Conservation (phyloP, 2,329 filamentous ascomycete species). For the Epichloe aotearoae region DNA sequence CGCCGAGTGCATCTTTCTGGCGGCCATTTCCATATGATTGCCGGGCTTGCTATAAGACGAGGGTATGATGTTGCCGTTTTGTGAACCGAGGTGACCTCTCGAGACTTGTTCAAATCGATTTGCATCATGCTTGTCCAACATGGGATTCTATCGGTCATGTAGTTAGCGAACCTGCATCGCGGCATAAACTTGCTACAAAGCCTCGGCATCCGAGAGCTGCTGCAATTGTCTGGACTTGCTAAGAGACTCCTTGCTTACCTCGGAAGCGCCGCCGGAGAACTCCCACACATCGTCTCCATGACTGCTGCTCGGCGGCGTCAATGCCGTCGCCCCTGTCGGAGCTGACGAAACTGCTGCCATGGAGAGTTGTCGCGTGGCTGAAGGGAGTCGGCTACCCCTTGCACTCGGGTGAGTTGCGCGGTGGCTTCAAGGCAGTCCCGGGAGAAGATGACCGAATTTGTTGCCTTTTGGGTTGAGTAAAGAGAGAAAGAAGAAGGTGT, state of each 20-base stretch:
- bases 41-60: constrained; percentile 9
- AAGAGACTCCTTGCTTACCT: constrained; percentile 21
- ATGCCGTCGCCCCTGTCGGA: constrained; percentile 31
- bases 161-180: neutral
- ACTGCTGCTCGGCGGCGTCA: constrained; percentile 36
- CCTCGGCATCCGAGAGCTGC: neutral
- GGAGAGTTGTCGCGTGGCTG: constrained; percentile 9
- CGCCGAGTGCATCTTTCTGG: constrained; percentile 23
- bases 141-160: constrained; percentile 4
- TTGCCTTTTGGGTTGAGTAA: neutral
- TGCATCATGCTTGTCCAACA: constrained; percentile 6
- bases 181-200: neutral
- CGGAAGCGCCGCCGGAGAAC: constrained; percentile 18
- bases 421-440: neutral
- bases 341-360: constrained; percentile 43
- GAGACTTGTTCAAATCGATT: constrained; percentile 7
- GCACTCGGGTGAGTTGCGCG: neutral
- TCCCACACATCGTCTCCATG: constrained; percentile 37
- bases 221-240: neutral
- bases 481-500: neutral
- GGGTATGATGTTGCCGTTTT: constrained; percentile 15
- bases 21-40: constrained; percentile 14
- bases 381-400: constrained; percentile 17
- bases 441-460: neutral
- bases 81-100: constrained; percentile 8